phyloP scores from a whole-genome alignment of 371 early-diverging fungal species.

The Lichtheimia corymbifera region DNA sequence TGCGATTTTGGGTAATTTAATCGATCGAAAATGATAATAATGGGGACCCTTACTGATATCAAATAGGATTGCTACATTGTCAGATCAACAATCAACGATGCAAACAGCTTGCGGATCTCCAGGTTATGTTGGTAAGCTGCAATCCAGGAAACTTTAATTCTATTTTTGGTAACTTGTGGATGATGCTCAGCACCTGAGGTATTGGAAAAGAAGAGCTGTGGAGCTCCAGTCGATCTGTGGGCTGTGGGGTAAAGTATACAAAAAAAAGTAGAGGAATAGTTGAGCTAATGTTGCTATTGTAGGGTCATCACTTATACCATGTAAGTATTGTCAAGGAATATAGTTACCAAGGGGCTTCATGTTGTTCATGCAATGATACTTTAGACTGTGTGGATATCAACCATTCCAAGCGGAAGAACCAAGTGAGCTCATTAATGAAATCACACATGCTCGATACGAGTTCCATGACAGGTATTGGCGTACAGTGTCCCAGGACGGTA shows the following conservation, averaged over 20 bases:
- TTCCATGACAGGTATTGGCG: slow-evolving; percentile 84
- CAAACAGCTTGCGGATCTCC: slow-evolving; percentile 66
- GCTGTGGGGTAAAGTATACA: slow-evolving; percentile 48
- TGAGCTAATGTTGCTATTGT: not conserved
- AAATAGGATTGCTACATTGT: slow-evolving; percentile 56
- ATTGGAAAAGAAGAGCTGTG: not conserved
- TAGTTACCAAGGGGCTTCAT: not conserved
- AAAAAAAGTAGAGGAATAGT: not conserved
- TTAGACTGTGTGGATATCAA: slow-evolving; percentile 68
- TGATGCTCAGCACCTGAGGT: slow-evolving; percentile 81
- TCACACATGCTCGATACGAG: slow-evolving; percentile 67
- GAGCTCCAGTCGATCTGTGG: slow-evolving; percentile 28
- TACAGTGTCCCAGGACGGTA: slow-evolving; percentile 72
- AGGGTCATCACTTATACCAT: slow-evolving; percentile 73
- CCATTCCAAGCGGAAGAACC: slow-evolving; percentile 79
- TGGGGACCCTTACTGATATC: not conserved
- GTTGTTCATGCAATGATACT: not conserved
- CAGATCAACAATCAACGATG: slow-evolving; percentile 47
- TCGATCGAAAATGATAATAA: not conserved
- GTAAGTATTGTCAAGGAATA: slow-evolving; percentile 31
- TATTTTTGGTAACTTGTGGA: not conserved
- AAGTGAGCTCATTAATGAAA: slow-evolving; percentile 59
- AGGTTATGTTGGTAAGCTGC: slow-evolving; percentile 50
- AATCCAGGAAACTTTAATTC: not conserved
- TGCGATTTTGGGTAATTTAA: slow-evolving; percentile 65